Conservation (phyloP, 2,329 filamentous ascomycete species). For the Alternaria burnsii region DNA sequence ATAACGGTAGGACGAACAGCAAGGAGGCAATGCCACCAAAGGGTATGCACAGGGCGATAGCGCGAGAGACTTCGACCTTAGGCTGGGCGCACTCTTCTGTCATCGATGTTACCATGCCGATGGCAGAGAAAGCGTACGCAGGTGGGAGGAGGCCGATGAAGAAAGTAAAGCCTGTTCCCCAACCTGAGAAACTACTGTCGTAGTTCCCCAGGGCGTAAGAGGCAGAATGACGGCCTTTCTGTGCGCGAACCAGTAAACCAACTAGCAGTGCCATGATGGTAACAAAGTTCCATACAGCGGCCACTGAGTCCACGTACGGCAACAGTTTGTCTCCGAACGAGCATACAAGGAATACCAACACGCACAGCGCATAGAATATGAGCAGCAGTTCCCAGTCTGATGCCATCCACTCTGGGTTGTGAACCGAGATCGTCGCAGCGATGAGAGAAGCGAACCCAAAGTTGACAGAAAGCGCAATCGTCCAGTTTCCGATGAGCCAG, state of each 20-base stretch:
- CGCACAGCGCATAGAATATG: no score
- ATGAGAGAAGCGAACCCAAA: constrained; percentile 8
- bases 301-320: constrained; percentile 63
- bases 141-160: not conserved
- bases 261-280: constrained; percentile 15
- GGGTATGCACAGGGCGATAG: constrained; percentile 53
- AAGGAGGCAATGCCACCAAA: no score
- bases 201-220: no score
- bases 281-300: constrained; percentile 18
- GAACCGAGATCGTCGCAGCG: not conserved
- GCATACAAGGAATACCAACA: no score
- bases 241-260: not conserved
- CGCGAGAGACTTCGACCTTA: constrained; percentile 61
- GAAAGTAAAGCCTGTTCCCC: not conserved
- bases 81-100: constrained; percentile 35
- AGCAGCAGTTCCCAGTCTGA: no score
- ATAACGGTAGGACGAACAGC: constrained; percentile 64
- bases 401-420: not conserved
- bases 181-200: not conserved
- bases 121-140: not conserved
- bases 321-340: constrained; percentile 71
- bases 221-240: not conserved
- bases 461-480: constrained; percentile 18
- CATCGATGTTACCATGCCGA: constrained; percentile 9
- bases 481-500: constrained; percentile 22